Base-by-base conservation (phyloP, 1,139 yeast species). In the Yamadazyma aaseri region DNA sequence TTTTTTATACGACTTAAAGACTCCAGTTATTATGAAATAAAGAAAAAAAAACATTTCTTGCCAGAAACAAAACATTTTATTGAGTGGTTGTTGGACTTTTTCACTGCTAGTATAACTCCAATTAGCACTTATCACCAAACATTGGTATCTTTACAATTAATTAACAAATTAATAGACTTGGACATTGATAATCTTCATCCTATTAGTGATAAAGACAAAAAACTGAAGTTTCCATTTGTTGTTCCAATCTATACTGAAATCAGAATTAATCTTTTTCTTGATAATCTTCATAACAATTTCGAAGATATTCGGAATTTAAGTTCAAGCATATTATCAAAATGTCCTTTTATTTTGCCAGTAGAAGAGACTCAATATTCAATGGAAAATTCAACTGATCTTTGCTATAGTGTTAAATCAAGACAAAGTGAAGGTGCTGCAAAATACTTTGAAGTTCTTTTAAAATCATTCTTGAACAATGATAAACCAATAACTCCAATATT, bases 401-500 rank as follows among this genome's bases (percentile, higher is more conserved):
- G 86, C 31, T 50, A 62, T 5, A 79, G 78, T 32, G 63, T 76
- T 45, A 76, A 79, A 31, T 94, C 90, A 15, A 73, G 89, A 38
- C 77, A 71, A 40, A 83, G 89, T 33, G 97, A 90, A 42, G 82
- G 90, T 17, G 96, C 94, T 7, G 90, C 96, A 0, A 71, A 80
- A 28, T 60, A 81, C 10, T 60, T 82, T 26, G 76, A 74, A 45
- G 70, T 82, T 41, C 42, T 74, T 31, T 70, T 58, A 47, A 53
- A 47, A 31, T 50, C 52, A n/a, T 49, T 49, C 6, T 9, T 26
- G 2, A n/a, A 14, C 9, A 7, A 15, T n/a, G 17, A 15, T 5
- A 6, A 32, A 5, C 14, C 8, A 11, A 20, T 23, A 3, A 11
- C 7, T 6, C 32, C 27, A 11, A 4, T 29, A 8, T 29, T 24